Evolutionary conservation across 495 filamentous ascomycete species (phyloP).

Genomic region (Tuber indicum): DNA sequence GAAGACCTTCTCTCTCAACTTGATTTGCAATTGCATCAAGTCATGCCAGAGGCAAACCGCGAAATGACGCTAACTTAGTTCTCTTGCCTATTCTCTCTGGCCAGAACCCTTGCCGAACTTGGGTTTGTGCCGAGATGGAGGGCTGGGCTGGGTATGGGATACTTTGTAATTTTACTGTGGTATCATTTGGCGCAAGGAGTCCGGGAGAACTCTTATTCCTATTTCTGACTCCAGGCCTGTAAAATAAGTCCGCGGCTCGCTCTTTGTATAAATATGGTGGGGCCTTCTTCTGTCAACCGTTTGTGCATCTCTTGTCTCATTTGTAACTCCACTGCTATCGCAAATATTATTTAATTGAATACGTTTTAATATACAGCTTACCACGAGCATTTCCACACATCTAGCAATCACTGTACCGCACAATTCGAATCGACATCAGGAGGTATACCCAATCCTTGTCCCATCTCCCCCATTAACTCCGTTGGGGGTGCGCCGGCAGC

Average conservation of each 20-base stretch:
- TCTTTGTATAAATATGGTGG: slow-evolving; percentile 30
- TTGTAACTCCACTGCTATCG: background rate
- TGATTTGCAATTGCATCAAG: slow-evolving; percentile 32
- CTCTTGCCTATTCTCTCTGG: background rate
- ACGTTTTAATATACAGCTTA: background rate
- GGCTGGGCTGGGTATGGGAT: background rate
- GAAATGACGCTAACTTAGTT: background rate
- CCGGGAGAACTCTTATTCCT: background rate
- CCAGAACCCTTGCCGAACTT: background rate
- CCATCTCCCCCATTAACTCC: slow-evolving; percentile 85
- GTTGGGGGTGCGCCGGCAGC: slow-evolving; percentile 78
- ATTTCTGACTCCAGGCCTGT: slow-evolving; percentile 20
- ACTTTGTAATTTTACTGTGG: background rate
- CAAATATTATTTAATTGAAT: background rate
- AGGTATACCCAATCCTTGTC: slow-evolving; percentile 64
- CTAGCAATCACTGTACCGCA: slow-evolving; percentile 56
- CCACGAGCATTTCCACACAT: background rate
- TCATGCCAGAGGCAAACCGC: slow-evolving; percentile 10
- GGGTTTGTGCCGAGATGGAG: background rate
- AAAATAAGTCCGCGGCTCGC: slow-evolving; percentile 22
- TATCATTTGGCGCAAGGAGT: background rate
- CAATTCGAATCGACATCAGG: slow-evolving; percentile 65
- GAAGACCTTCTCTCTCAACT: slow-evolving; percentile 37
- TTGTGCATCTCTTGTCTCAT: slow-evolving; percentile 7
- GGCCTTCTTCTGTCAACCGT: slow-evolving; percentile 18